Conservation (phyloP, 176 grass and related monocot species). For the Saccharum spontaneum region DNA sequence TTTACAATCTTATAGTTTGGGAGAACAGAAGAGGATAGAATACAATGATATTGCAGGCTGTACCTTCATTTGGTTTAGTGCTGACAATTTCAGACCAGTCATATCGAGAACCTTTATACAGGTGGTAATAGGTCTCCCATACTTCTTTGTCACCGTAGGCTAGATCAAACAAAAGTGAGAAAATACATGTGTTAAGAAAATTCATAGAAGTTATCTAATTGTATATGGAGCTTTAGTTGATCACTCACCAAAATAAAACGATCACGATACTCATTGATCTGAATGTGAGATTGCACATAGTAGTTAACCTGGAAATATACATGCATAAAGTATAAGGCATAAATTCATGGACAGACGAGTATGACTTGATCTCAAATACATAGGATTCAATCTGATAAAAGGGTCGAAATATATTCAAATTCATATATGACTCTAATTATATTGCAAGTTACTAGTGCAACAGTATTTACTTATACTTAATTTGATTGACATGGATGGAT, state of each 20-base stretch:
- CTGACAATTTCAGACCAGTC: constrained; percentile 87
- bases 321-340: constrained; percentile 1
- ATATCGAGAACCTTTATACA: constrained; percentile 97
- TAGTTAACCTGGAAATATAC: constrained; percentile 68
- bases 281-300: constrained; percentile 96
- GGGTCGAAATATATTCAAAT: constrained; percentile 15
- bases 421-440: constrained; percentile 21
- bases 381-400: constrained; percentile 1
- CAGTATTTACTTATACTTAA: constrained; percentile 11
- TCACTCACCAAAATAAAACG: constrained; percentile 81
- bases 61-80: constrained; percentile 88
- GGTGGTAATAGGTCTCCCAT: constrained; percentile 57
- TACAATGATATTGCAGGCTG: background rate
- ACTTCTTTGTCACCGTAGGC: constrained; percentile 60
- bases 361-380: constrained; percentile 12
- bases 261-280: constrained; percentile 96
- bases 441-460: background rate
- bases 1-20: background rate
- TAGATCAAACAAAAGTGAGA: constrained; percentile 43
- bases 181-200: constrained; percentile 23
- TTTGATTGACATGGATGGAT: background rate
- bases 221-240: constrained; percentile 16
- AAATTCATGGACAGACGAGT: background rate
- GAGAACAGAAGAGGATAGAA: constrained; percentile 3
- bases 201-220: constrained; percentile 3